Conservation (phyloP, 2,329 filamentous ascomycete species). For the Fusarium agapanthi region DNA sequence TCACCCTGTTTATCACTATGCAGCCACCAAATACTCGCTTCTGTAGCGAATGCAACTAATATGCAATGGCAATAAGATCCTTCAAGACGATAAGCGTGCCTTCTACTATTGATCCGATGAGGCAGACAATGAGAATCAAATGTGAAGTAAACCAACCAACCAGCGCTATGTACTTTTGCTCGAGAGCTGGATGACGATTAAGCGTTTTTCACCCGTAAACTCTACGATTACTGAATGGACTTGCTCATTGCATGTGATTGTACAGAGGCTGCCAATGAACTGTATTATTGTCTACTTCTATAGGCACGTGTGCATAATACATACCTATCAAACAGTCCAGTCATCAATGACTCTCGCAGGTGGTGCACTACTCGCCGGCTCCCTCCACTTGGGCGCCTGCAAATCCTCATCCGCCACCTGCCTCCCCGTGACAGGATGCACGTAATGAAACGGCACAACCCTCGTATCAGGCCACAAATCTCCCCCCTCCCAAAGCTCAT, state of each 20-base stretch:
- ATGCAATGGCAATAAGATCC: not conserved
- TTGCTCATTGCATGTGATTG: not conserved
- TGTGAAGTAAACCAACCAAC: not conserved
- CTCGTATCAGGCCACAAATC: not conserved
- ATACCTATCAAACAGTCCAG: not conserved
- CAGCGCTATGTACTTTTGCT: too few species aligned
- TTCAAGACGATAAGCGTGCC: rapidly evolving
- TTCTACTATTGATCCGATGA: too few species aligned
- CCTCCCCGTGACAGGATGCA: not conserved
- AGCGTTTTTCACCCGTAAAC: rapidly evolving
- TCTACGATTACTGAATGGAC: too few species aligned
- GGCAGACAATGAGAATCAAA: rapidly evolving
- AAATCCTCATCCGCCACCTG: not conserved
- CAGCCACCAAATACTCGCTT: not conserved
- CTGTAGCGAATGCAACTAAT: not conserved
- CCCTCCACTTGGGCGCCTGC: not conserved
- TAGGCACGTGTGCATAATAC: too few species aligned
- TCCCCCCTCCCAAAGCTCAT: not conserved
- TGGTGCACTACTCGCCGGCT: not conserved
- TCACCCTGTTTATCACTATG: not conserved
- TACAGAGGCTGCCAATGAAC: rapidly evolving
- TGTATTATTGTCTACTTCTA: not conserved
- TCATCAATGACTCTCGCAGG: not conserved
- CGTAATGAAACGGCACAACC: not conserved
- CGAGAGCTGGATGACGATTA: rapidly evolving